Percentiles rank a stretch among this genome's conserved stretches.
These are phyloP conservation scores for Rhizopogon sp. DNA, from an alignment of 768 basidiomycete genomes.

Conservation along the genomic window DNA sequence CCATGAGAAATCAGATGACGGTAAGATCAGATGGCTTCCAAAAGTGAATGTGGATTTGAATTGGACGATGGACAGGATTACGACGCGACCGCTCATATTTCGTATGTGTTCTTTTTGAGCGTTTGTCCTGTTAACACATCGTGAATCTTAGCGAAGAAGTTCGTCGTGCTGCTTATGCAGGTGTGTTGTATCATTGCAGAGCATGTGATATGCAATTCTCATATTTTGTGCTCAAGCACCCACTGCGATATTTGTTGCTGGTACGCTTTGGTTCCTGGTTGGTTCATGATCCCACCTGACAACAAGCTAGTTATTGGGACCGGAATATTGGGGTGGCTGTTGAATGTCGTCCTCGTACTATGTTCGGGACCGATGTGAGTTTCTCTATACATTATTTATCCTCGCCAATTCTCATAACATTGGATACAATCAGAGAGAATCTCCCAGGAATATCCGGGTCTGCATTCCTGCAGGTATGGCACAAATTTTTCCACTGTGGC, in stretches of 20 bases:
- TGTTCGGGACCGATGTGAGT: slow-evolving; percentile 74
- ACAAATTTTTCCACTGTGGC: not conserved
- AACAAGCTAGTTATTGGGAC: slow-evolving; percentile 56
- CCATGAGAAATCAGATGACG: slow-evolving; percentile 42
- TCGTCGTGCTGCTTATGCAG: slow-evolving; percentile 72
- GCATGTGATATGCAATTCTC: not conserved
- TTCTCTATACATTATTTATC: not conserved
- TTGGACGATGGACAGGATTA: slow-evolving; percentile 48
- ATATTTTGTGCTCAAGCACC: slow-evolving; percentile 30
- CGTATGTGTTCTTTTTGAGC: slow-evolving; percentile 39
- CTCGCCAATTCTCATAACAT: not conserved
- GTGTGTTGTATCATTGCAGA: slow-evolving; percentile 32
- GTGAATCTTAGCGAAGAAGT: slow-evolving; percentile 61
- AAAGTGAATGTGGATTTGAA: not conserved
- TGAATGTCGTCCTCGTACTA: slow-evolving; percentile 83
- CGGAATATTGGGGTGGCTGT: slow-evolving; percentile 75
- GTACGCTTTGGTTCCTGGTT: slow-evolving; percentile 3
- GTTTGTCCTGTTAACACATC: not conserved
- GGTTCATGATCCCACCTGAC: not conserved
- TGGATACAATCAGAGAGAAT: slow-evolving; percentile 36
- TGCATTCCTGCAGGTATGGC: slow-evolving; percentile 61
- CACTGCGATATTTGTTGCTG: slow-evolving; percentile 59
- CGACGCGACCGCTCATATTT: slow-evolving; percentile 78
- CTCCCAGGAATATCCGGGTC: slow-evolving; percentile 68
- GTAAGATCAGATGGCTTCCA: slow-evolving; percentile 25